Conservation (phyloP, 1,139 yeast species). For the Pichia sp. region DNA sequence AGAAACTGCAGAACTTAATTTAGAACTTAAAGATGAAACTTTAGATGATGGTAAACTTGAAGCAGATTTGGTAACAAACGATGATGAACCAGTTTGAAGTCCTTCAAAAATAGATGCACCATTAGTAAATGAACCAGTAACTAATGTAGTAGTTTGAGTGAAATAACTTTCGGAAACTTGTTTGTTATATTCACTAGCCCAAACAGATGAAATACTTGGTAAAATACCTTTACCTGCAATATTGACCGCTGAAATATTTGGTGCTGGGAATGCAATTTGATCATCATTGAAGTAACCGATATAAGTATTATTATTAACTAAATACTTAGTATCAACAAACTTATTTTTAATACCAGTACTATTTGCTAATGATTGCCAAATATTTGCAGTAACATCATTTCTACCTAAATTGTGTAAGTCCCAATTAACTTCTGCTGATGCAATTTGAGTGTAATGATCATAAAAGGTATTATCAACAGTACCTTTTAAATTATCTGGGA, state of each 20-base stretch:
- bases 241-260: conserved; percentile 40
- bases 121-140: conserved; percentile 20
- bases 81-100: background rate
- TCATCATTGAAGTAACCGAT: conserved; percentile 36
- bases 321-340: conserved; percentile 33
- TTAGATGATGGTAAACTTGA: too few species aligned
- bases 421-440: conserved; percentile 44
- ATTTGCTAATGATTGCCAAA: conserved; percentile 36
- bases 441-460: conserved; percentile 42
- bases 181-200: conserved; percentile 49
- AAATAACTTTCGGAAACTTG: conserved; percentile 23
- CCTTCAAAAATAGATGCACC: conserved; percentile 16
- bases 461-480: conserved; percentile 41
- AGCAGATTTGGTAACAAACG: too few species aligned
- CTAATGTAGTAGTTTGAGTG: conserved; percentile 31
- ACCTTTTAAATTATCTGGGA: conserved; percentile 35
- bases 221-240: conserved; percentile 36
- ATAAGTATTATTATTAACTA: conserved; percentile 36
- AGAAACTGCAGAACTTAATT: conserved; percentile 5
- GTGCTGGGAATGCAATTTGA: conserved; percentile 32
- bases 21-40: too few species aligned
- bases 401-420: conserved; percentile 42
- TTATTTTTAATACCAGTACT: conserved; percentile 28
- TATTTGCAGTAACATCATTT: conserved; percentile 42
- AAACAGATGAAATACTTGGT: conserved; percentile 32